These are phyloP conservation scores for Funneliformis caledonium DNA, from an alignment of 371 early-diverging fungal genomes.

Conservation along the genomic window DNA sequence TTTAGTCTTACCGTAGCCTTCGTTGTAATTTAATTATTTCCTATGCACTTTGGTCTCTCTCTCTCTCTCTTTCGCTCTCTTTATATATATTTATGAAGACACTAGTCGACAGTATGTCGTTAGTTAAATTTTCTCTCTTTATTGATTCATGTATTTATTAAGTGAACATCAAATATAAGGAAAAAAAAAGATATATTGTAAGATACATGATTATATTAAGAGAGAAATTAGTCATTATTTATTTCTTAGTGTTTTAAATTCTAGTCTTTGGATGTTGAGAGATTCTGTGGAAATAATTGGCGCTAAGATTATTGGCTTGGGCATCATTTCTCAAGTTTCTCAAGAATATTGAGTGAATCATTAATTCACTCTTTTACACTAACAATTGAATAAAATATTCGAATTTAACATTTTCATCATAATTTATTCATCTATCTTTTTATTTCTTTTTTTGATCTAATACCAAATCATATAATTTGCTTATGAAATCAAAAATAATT, in stretches of 20 bases:
- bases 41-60: conserved; percentile 13
- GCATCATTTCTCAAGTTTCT: background rate
- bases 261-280: background rate
- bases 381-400: background rate
- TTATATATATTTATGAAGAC: conserved; percentile 36
- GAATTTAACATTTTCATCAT: background rate
- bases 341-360: background rate
- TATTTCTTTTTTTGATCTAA: background rate
- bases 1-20: conserved; percentile 36
- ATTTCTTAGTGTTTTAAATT: background rate
- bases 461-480: background rate
- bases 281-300: background rate
- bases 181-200: conserved; percentile 6
- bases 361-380: background rate
- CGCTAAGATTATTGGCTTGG: background rate
- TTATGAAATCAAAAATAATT: conserved; percentile 13
- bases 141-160: conserved; percentile 5
- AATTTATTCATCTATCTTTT: conserved; percentile 11
- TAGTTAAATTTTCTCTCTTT: conserved; percentile 3
- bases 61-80: conserved; percentile 9
- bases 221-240: background rate
- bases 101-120: conserved; percentile 28
- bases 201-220: conserved; percentile 1
- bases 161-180: background rate
- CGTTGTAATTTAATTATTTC: conserved; percentile 12